Percentiles rank a stretch among this genome's conserved stretches.
Evolutionary conservation across 1,284 basidiomycete genomes (phyloP).

Genomic region (Cryptococcus hybrid): DNA sequence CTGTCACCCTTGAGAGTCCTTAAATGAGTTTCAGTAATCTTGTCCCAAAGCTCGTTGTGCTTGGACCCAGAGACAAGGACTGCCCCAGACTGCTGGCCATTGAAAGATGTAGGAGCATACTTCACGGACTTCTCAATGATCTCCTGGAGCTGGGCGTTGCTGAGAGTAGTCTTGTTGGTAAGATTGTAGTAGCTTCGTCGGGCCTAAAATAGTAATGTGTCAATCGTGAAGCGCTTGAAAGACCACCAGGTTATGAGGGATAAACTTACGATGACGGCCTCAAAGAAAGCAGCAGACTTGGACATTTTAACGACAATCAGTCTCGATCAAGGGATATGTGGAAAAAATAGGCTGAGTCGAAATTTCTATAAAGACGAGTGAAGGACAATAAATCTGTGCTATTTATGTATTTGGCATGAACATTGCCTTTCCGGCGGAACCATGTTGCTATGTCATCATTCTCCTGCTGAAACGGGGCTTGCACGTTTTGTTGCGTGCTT

Average conservation of each 20-base stretch:
- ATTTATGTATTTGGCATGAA: too few relatives aligned
- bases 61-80: constrained; percentile 52
- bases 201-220: constrained; percentile 66
- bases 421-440: too few relatives aligned
- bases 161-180: constrained; percentile 44
- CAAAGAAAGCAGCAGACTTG: constrained; percentile 30
- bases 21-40: constrained; percentile 32
- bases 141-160: constrained; percentile 45
- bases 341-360: too few relatives aligned
- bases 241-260: neutral
- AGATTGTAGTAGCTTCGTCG: constrained; percentile 53
- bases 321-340: too few relatives aligned
- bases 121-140: constrained; percentile 52
- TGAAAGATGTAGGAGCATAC: constrained; percentile 51
- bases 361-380: too few relatives aligned
- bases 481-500: too few relatives aligned
- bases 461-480: too few relatives aligned
- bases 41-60: constrained; percentile 52
- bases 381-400: too few relatives aligned
- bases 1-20: constrained; percentile 25
- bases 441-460: too few relatives aligned
- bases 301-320: neutral
- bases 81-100: constrained; percentile 53
- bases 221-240: neutral
- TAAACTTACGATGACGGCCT: constrained; percentile 40